phyloP scores from a whole-genome alignment of 345 rosid genomes.

The Cardamine resedifolia region DNA sequence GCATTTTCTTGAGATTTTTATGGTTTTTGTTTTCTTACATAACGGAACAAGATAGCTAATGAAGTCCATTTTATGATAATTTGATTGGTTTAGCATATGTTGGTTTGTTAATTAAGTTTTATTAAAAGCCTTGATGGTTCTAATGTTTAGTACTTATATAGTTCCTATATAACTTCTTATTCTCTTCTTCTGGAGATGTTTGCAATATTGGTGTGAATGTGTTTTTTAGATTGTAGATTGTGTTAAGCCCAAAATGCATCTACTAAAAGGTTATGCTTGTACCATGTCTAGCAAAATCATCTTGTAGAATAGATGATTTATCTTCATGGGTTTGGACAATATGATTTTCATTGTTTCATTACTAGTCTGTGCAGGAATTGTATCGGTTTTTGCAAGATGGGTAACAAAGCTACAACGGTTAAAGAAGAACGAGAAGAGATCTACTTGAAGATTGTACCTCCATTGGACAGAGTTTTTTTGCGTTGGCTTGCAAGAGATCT shows the following conservation, averaged over 20 bases:
- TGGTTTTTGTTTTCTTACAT: not conserved
- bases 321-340: not conserved
- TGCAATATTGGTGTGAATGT: not conserved
- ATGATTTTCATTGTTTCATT: not conserved
- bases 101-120: not conserved
- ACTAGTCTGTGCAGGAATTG: constrained; percentile 11
- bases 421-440: constrained; percentile 59
- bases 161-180: not conserved
- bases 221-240: not conserved
- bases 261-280: too few species aligned
- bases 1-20: not conserved
- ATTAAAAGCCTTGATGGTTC: not conserved
- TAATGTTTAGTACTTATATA: not conserved
- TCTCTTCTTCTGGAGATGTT: not conserved
- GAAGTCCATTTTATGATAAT: not conserved
- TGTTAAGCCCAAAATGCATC: not conserved
- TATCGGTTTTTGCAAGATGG: constrained; percentile 43
- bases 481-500: constrained; percentile 84
- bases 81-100: constrained; percentile 1
- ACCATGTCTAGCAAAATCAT: too few species aligned
- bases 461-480: constrained; percentile 56
- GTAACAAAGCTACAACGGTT: constrained; percentile 64
- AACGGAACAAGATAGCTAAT: not conserved
- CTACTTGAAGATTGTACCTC: constrained; percentile 60
- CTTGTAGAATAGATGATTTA: not conserved